Base-by-base conservation (phyloP, 2,329 filamentous ascomycete species). In the Epicoccum nigrum region DNA sequence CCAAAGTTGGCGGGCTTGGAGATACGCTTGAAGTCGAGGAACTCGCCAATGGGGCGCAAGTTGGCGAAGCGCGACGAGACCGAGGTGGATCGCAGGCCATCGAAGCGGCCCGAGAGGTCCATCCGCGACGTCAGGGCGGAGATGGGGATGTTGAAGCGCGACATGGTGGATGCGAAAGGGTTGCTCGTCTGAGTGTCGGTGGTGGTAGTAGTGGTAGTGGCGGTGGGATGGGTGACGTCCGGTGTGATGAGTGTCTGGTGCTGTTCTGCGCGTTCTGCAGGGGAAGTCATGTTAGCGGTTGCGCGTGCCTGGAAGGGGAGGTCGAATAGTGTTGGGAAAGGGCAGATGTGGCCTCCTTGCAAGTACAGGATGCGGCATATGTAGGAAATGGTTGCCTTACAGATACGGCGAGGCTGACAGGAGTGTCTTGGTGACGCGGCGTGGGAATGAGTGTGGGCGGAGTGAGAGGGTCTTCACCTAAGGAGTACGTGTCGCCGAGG, bases 21-120 rank as follows among this genome's bases (percentile, higher is more conserved):
- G 49, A 99, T 69, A 64, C 92, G 91, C 85, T 97, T 97, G 78
- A 97, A 76, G 77, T 97, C 92, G 75, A 97, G 83, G 78, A 99
- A 99, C 77, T 99, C 94, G 73, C 87, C 86, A 64, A 97, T 76
- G 55, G 94, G 93, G 55, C 87, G 89, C 70, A 99, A 83, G 78
- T 97, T 97, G 75, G 92, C 86, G 76, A 97, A 97, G 60, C 94
- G 88, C 60, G 86, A 84, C 53, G 84, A 84, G 55, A 97, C 74
- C 27, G 90, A 89, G 63, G 92, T 90, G 54, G 86, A 86, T 71
- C 91, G 87, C 59, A 97, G 81, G 71, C 87, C 86, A 64, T 90
- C 85, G 78, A 97, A 93, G 72, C 92, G 90, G 62, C 94, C 91
- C 62, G 80, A 79, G 56, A 96, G 78, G 78, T 94, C 94, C 74